Percentiles rank a stretch among this genome's conserved stretches.
Evolutionary conservation across 768 basidiomycete species (phyloP).

Genomic region (Dacryopinax primogenitus): DNA sequence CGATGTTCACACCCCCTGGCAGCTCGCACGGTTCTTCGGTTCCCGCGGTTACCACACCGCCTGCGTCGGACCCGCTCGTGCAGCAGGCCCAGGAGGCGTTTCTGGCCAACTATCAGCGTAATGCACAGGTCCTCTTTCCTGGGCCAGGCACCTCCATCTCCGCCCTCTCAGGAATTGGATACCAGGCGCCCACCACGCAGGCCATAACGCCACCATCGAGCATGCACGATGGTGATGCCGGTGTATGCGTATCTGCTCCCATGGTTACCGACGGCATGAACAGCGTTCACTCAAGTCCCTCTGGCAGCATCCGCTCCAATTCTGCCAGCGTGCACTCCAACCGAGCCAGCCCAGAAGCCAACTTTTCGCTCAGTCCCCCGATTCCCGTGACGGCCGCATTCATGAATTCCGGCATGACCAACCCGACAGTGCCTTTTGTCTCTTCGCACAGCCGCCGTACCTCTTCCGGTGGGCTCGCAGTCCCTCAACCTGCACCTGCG

Average conservation of each 20-base stretch:
- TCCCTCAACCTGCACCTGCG: slow-evolving; percentile 2
- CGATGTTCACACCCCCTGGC: slow-evolving; percentile 6
- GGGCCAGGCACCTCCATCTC: background rate
- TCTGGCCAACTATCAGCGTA: slow-evolving; percentile 7
- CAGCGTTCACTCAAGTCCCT: slow-evolving; percentile 5
- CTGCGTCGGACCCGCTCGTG: slow-evolving; percentile 5
- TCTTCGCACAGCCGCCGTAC: slow-evolving; percentile 4
- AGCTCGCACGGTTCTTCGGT: slow-evolving; percentile 5
- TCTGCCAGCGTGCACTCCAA: slow-evolving; percentile 4
- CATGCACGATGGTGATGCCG: background rate
- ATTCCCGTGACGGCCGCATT: background rate
- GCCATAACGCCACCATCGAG: slow-evolving; percentile 3
- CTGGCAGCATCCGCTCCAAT: background rate
- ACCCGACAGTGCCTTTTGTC: background rate
- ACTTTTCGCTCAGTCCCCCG: background rate
- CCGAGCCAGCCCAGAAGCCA: background rate
- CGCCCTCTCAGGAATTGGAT: slow-evolving; percentile 3
- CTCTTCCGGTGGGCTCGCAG: background rate
- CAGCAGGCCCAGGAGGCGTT: slow-evolving; percentile 9
- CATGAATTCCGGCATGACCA: background rate
- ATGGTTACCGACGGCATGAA: slow-evolving; percentile 7
- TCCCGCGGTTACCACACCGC: background rate
- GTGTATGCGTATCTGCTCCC: background rate
- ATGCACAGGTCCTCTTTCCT: slow-evolving; percentile 4
- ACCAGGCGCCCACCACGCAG: background rate